phyloP scores from a whole-genome alignment of 257 asterid genomes.

The Ballota nigra region DNA sequence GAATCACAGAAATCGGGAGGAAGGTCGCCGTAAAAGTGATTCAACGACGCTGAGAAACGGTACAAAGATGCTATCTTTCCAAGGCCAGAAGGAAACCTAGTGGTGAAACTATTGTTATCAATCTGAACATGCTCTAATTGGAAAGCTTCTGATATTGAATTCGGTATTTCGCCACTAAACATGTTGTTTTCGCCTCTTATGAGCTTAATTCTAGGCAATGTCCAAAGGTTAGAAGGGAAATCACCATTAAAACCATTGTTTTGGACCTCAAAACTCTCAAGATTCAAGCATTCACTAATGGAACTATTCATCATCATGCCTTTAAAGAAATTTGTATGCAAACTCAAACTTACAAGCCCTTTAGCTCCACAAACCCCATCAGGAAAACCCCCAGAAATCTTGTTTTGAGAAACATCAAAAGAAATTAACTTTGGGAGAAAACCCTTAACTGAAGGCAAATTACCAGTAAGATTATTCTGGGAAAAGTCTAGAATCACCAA shows the following conservation, averaged over 20 bases:
- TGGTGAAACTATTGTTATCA: constrained; percentile 68
- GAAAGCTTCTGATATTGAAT: constrained; percentile 63
- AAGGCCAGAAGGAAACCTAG: constrained; percentile 58
- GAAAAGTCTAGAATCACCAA: constrained; percentile 62
- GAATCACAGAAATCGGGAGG: constrained; percentile 86
- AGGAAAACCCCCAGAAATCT: constrained; percentile 70
- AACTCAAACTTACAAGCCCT: constrained; percentile 50
- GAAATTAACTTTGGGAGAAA: constrained; percentile 63
- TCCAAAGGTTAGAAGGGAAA: constrained; percentile 71
- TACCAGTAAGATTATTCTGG: constrained; percentile 65
- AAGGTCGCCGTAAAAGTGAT: constrained; percentile 66
- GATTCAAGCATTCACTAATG: constrained; percentile 46
- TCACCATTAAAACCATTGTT: constrained; percentile 61
- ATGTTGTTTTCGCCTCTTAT: constrained; percentile 80
- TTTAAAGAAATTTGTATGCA: constrained; percentile 61
- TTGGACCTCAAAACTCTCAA: constrained; percentile 85
- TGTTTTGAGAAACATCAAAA: constrained; percentile 79
- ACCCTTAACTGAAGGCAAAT: constrained; percentile 40
- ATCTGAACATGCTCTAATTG: constrained; percentile 87
- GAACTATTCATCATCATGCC: constrained; percentile 56
- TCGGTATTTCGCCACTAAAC: constrained; percentile 75
- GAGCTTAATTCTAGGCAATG: constrained; percentile 64
- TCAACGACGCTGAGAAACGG: constrained; percentile 72
- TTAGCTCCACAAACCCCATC: constrained; percentile 54
- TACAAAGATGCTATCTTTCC: constrained; percentile 65